Base-by-base conservation (phyloP, 2,329 filamentous ascomycete species). In the Cucurbitaria berberidis region DNA sequence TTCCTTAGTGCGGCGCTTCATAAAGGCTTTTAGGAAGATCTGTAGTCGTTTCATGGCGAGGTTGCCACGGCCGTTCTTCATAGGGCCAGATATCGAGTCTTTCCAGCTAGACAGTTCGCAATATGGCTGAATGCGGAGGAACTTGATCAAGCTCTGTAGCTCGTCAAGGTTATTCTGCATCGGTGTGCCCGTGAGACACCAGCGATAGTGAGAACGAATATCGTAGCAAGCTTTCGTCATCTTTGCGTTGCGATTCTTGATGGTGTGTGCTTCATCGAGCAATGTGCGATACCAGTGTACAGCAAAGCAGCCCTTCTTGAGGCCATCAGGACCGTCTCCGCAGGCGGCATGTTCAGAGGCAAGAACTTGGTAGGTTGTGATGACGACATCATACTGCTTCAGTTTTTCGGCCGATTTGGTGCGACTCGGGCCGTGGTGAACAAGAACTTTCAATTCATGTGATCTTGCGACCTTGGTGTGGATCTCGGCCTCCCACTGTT, bases 141-240 rank as follows among this genome's bases (percentile, higher is more conserved):
- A 99, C 57, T 88, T 90, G 73, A 99, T 91, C 48, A 99, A 79
- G 62, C 91, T 96, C 71, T 99, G 95, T 45, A 99, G 80, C 75
- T 99, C 95, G 62, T 99, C 95, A 5, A 99, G 84, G 66, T 96
- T 98, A 77, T 99, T 99, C 72, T 99, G 95, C 88, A 99, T 92
- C 0, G 95, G 95, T 1, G 95, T 99, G 47, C 95, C 95, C 0
- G 93, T 96, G 57, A 99, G 78, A 70, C 95, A 98, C 95, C 95
- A 99, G 55, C 95, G 84, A 68, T 96, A 98, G 72, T 95, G 89
- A 18, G 91, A 88, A 26, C 88, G 82, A 27, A 99, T 77, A 1
- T 90, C 90, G 70, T 88, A 99, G 62, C 90, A 95, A 1, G 95
- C 93, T 73, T 96, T 92, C 1, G 93, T 96, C 35, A 91, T 88